These are phyloP conservation scores for Ceratocystis variospora DNA, from an alignment of 2,329 filamentous ascomycete species.

Conservation along the genomic window DNA sequence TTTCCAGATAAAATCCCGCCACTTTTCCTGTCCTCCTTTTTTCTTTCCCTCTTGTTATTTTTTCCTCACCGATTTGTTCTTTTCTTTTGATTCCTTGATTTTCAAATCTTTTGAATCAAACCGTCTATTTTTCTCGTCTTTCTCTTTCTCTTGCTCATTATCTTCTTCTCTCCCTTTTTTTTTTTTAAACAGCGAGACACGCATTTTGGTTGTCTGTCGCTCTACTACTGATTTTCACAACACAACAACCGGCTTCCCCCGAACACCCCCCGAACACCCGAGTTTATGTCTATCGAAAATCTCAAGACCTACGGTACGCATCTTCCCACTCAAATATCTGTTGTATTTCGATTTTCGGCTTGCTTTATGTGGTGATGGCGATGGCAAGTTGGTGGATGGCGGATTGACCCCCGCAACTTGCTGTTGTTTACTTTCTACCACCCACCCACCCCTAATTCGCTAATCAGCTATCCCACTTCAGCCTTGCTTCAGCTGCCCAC, in stretches of 20 bases:
- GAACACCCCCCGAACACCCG: slow-evolving; percentile 50
- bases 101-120: slow-evolving; percentile 19
- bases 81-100: slow-evolving; percentile 16
- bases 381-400: background rate
- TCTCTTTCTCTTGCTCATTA: background rate
- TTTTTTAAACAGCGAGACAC: slow-evolving; percentile 33
- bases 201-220: slow-evolving; percentile 38
- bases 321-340: background rate
- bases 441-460: slow-evolving; percentile 10
- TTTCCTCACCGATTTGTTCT: slow-evolving; percentile 22
- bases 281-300: slow-evolving; percentile 99
- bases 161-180: slow-evolving; percentile 6
- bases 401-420: background rate
- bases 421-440: background rate
- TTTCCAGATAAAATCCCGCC: slow-evolving; percentile 14
- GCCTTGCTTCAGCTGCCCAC: background rate
- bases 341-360: background rate
- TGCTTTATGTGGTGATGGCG: background rate
- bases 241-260: slow-evolving; percentile 40
- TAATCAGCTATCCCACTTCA: background rate
- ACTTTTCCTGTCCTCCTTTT: slow-evolving; percentile 6
- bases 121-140: background rate
- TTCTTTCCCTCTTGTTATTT: slow-evolving; percentile 21
- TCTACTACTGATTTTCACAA: slow-evolving; percentile 27
- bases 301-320: slow-evolving; percentile 81